Conservation (phyloP, 2,329 filamentous ascomycete genomes). For the Colletotrichum higginsianum region DNA sequence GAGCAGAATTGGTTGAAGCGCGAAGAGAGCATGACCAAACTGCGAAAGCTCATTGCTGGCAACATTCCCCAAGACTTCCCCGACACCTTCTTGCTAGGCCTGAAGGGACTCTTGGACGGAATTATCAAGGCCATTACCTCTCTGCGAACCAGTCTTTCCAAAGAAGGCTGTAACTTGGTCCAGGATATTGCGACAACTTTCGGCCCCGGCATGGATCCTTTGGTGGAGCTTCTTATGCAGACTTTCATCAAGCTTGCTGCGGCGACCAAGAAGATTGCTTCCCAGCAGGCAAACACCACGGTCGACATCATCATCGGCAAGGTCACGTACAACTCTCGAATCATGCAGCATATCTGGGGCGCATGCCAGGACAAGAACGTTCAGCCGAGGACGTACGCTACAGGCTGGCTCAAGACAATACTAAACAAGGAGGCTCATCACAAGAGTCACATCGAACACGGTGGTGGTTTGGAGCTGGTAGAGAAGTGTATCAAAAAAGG, state of each 20-base stretch:
- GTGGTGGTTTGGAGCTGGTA: constrained; percentile 84
- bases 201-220: constrained; percentile 84
- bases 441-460: constrained; percentile 87
- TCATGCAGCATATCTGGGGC: constrained; percentile 87
- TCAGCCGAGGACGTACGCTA: constrained; percentile 83
- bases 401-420: constrained; percentile 88
- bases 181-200: constrained; percentile 86
- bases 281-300: constrained; percentile 84
- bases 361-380: constrained; percentile 96
- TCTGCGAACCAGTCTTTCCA: constrained; percentile 89
- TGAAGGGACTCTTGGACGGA: constrained; percentile 85
- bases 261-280: constrained; percentile 92
- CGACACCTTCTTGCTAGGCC: constrained; percentile 76
- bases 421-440: constrained; percentile 83
- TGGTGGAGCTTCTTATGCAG: constrained; percentile 92
- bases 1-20: constrained; percentile 93
- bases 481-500: constrained; percentile 93
- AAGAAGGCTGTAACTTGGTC: constrained; percentile 85
- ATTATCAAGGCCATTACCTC: constrained; percentile 90
- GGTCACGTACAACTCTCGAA: constrained; percentile 82
- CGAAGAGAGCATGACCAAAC: constrained; percentile 83
- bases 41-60: constrained; percentile 85
- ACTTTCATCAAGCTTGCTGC: constrained; percentile 90
- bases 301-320: constrained; percentile 86
- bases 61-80: constrained; percentile 86